phyloP scores from a whole-genome alignment of 1,284 basidiomycete species.

The Marasmius oreades region DNA sequence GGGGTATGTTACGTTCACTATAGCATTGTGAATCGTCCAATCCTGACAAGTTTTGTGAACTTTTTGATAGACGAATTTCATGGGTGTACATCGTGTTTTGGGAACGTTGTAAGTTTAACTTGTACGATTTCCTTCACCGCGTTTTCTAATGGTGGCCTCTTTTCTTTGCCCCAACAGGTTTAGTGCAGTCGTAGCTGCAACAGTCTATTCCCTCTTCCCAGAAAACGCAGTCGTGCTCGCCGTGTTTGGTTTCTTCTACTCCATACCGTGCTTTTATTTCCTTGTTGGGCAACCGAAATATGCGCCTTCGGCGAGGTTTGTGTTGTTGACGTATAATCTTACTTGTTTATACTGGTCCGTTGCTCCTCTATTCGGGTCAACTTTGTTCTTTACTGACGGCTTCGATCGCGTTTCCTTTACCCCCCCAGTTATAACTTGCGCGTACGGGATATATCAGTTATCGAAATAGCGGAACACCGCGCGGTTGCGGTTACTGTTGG shows the following conservation, averaged over 20 bases:
- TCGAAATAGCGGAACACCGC: slow-evolving; percentile 74
- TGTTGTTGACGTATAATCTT: slow-evolving; percentile 88
- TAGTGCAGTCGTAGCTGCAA: slow-evolving; percentile 76
- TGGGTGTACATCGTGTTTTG: slow-evolving; percentile 73
- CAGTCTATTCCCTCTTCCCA: slow-evolving; percentile 71
- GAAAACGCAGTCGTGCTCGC: slow-evolving; percentile 75
- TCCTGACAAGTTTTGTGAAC: slow-evolving; percentile 15
- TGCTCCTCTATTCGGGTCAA: background rate
- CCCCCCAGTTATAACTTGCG: slow-evolving; percentile 82
- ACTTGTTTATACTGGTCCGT: slow-evolving; percentile 84
- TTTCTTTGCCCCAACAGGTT: slow-evolving; percentile 52
- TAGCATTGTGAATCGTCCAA: background rate
- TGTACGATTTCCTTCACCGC: background rate
- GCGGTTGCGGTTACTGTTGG: slow-evolving; percentile 83
- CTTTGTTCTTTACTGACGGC: slow-evolving; percentile 11
- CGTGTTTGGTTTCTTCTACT: slow-evolving; percentile 86
- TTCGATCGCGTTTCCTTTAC: too few relatives aligned
- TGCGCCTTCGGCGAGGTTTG: slow-evolving; percentile 80
- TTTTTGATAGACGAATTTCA: slow-evolving; percentile 79
- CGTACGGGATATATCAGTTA: slow-evolving; percentile 63
- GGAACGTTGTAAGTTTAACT: slow-evolving; percentile 70
- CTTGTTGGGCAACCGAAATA: slow-evolving; percentile 81
- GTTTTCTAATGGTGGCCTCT: slow-evolving; percentile 12
- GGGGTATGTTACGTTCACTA: slow-evolving; percentile 48
- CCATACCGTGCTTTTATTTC: slow-evolving; percentile 91